Percentiles rank a stretch among this genome's conserved stretches.
Evolutionary conservation across 495 filamentous ascomycete genomes (phyloP).

Genomic region (Pyronema domesticum): DNA sequence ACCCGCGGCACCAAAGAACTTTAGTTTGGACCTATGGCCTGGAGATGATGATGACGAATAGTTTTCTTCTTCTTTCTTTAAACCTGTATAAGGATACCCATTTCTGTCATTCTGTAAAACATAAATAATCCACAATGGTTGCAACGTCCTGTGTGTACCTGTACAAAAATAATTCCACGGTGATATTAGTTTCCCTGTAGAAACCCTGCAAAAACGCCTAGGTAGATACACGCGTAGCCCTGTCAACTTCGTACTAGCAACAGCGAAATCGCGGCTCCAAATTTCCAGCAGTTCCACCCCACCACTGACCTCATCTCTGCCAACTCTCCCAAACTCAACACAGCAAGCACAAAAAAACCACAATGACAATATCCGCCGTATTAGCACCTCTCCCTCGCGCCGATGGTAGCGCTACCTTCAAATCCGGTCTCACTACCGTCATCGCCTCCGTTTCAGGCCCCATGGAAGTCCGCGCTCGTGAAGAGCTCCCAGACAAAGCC

Average conservation of each 20-base stretch:
- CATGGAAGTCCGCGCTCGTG: slow-evolving; percentile 25
- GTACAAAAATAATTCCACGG: background rate
- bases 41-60: slow-evolving; percentile 1
- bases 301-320: background rate
- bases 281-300: background rate
- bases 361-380: slow-evolving; percentile 3
- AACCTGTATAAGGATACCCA: too few species aligned
- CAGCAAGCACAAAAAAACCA: background rate
- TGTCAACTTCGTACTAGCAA: too few species aligned
- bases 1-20: slow-evolving; percentile 1
- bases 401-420: slow-evolving; percentile 77
- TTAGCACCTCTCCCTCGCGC: slow-evolving; percentile 40
- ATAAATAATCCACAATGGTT: background rate
- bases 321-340: background rate
- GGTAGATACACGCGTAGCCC: too few species aligned
- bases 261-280: background rate
- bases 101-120: too few species aligned
- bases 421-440: slow-evolving; percentile 58
- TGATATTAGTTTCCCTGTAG: background rate
- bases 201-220: background rate
- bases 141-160: background rate
- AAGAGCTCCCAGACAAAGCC: slow-evolving; percentile 40
- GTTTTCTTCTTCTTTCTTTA: background rate
- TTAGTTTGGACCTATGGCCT: slow-evolving; percentile 13
- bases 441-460: slow-evolving; percentile 79